These are phyloP conservation scores for Mycena leptocephala DNA, from an alignment of 768 basidiomycete genomes.

Conservation along the genomic window DNA sequence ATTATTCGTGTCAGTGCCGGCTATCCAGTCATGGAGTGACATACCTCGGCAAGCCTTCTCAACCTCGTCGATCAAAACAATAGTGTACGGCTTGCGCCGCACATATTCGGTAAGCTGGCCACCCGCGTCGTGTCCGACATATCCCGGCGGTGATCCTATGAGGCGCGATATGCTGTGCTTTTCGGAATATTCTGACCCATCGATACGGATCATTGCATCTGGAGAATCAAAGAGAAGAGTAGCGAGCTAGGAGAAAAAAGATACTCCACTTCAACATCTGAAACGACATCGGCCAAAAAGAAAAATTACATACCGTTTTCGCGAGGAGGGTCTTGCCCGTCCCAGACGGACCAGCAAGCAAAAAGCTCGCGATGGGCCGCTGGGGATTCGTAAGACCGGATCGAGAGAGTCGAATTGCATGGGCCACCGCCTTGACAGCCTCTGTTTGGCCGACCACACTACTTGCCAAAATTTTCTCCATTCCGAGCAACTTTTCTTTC, in stretches of 20 bases:
- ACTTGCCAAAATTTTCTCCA: conserved; percentile 88
- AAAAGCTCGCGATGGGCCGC: conserved; percentile 92
- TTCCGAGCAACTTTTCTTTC: conserved; percentile 87
- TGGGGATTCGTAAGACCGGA: conserved; percentile 94
- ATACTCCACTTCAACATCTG: conserved; percentile 12
- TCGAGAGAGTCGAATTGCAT: conserved; percentile 93
- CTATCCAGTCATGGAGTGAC: neutral
- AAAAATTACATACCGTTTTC: conserved; percentile 78
- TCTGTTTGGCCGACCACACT: conserved; percentile 93
- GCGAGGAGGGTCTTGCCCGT: conserved; percentile 93
- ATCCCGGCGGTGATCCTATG: conserved; percentile 83
- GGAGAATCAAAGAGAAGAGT: conserved; percentile 91
- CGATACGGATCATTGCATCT: conserved; percentile 93
- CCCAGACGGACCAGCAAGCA: conserved; percentile 94
- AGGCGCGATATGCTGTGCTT: conserved; percentile 69
- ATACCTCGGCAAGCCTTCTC: conserved; percentile 85
- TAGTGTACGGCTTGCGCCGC: conserved; percentile 91
- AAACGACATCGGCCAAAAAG: neutral
- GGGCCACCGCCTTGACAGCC: conserved; percentile 93
- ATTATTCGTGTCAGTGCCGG: neutral
- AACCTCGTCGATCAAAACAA: conserved; percentile 90
- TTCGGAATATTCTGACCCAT: conserved; percentile 95
- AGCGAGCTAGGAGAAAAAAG: conserved; percentile 78
- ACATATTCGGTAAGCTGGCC: conserved; percentile 96
- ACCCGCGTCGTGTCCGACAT: conserved; percentile 92